Evolutionary conservation across 345 rosid species (phyloP), one percentile per base, ranked within the genome.

Genomic region (Kandelia obovata): DNA sequence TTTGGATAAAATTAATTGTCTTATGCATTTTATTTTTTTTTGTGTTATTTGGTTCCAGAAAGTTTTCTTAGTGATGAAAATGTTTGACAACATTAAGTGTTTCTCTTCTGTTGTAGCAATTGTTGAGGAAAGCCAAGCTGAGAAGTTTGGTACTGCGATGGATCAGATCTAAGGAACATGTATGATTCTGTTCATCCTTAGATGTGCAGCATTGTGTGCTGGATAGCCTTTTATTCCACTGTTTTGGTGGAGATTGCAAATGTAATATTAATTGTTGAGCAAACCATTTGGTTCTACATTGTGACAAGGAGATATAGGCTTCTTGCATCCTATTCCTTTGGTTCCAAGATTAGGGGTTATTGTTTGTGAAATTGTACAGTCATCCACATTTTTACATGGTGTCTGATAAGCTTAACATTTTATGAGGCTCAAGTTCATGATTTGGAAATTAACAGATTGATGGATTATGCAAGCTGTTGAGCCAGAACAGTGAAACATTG

Each of bases 161-260:
- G 89, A 83, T 91, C 80, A 83, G 87, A 77, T 85, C 92, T 6
- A 49, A 79, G 78, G 85, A 82, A 77, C 88, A 91, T 76, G 98
- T 91, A 83, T 78, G 89, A 69, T 66, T 26, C 32, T 43, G 5
- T 35, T 82, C 20, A 62, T 77, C 61, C 52, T 43, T 51, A 53
- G 27, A 27, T 55, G 26, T 28, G 58, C 53, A 62, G 16, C 58
- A 25, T 31, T 49, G 69, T 67, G 46, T 58, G 35, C 7, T 49
- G 13, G 49, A 60, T 58, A 25, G 49, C 17, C 13, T 43, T 43
- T 43, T 3, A 43, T 43, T 43, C 17, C 5, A 43, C 19, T 43
- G 49, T 13, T 43, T 43, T 13, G 49, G 49, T 43, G 49, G 49
- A 13, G 49, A 13, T 43, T 43, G 49, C 5, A 43, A 43, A 43